These are phyloP conservation scores for Dendrocalamus sinicus DNA, from an alignment of 176 grass and related monocot genomes.

Conservation along the genomic window DNA sequence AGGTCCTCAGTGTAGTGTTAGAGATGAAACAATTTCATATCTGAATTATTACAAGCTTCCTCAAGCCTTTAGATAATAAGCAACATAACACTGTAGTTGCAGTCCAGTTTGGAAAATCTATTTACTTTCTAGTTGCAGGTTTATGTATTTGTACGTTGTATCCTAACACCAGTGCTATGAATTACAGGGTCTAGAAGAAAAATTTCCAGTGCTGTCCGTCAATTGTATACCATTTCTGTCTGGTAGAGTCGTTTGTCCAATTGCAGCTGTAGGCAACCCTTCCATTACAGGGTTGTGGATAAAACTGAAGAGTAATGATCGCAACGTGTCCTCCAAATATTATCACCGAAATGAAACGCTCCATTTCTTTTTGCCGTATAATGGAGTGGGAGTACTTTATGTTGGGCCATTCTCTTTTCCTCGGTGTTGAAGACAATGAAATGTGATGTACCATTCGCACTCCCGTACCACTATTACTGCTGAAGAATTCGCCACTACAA, in stretches of 20 bases:
- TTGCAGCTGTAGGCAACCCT: not conserved
- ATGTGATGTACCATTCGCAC: conserved; percentile 16
- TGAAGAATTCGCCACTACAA: not conserved
- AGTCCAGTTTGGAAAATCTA: not conserved
- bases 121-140: not conserved
- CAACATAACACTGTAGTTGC: not conserved
- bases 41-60: not conserved
- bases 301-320: conserved; percentile 8
- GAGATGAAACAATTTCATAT: not conserved
- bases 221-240: conserved; percentile 12
- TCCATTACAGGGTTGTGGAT: conserved; percentile 23
- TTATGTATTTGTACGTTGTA: not conserved
- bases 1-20: not conserved
- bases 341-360: conserved; percentile 7
- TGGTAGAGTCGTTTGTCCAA: conserved; percentile 8
- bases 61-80: not conserved
- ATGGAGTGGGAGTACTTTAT: conserved; percentile 4
- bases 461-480: not conserved
- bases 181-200: conserved; percentile 36
- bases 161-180: not conserved
- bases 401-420: not conserved
- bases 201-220: not conserved
- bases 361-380: not conserved
- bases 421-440: not conserved
- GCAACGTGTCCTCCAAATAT: not conserved